These are phyloP conservation scores for Penstemon eatonii DNA, from an alignment of 257 asterid genomes.

Conservation along the genomic window DNA sequence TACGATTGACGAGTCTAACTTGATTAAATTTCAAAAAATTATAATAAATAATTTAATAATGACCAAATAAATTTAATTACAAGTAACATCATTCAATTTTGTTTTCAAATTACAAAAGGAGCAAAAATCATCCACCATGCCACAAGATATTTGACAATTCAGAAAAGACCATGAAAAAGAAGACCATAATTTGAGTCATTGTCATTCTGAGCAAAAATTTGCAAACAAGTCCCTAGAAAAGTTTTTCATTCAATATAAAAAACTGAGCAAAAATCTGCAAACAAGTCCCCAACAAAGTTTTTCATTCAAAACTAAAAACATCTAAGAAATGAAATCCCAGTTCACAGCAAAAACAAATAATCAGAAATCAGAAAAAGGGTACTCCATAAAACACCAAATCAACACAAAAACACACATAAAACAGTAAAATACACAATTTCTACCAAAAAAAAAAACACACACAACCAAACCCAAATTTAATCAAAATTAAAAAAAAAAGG, in stretches of 20 bases:
- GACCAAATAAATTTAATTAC: too few relatives aligned
- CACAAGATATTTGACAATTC: neutral
- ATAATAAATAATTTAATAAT: too few relatives aligned
- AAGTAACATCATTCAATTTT: too few relatives aligned
- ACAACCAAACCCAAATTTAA: slow-evolving; percentile 16
- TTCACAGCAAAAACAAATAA: neutral
- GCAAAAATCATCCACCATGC: neutral
- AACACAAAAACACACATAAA: neutral
- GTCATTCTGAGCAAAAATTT: neutral
- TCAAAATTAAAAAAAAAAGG: neutral
- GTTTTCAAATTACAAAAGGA: too few relatives aligned
- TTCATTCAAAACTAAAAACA: slow-evolving; percentile 8
- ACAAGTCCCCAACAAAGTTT: neutral
- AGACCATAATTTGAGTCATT: neutral
- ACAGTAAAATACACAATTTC: neutral
- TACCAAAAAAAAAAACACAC: neutral
- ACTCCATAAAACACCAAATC: neutral
- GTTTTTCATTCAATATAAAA: neutral
- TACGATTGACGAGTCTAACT: too few relatives aligned
- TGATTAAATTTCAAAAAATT: too few relatives aligned
- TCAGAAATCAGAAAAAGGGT: neutral
- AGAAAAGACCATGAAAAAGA: neutral
- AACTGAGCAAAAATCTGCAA: neutral
- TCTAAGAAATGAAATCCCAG: neutral
- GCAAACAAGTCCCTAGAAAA: neutral